Evolutionary conservation across 1,284 basidiomycete species (phyloP), one percentile per base, ranked within the genome.

Genomic region (Coriolopsis trogii): DNA sequence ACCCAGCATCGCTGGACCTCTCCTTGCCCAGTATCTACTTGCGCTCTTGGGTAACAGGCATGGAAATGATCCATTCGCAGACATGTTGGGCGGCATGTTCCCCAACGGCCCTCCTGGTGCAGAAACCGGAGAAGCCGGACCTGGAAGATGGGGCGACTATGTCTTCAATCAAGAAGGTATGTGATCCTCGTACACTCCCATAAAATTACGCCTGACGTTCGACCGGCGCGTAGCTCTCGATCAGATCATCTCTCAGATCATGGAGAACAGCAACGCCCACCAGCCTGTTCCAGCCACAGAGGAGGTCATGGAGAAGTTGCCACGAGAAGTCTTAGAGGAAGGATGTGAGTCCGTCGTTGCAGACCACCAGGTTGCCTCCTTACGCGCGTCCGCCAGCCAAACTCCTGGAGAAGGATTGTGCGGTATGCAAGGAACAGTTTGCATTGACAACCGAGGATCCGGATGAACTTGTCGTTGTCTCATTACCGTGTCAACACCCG

Each of bases 401-500:
- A 0, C 70, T 78, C 3, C 66, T 89, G 34, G 78, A 84, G 58
- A 83, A 80, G 53, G 87, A 89, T 57, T 91, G 88, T 60, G 88
- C 88, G 1, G 82, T 91, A 20, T 91, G 88, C 69, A 90, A 91
- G 69, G 88, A 91, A 23, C 84, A 86, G 48, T 91, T 91, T 67
- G 77, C 75, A 44, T 67, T 86, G 13, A 71, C 74, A 39, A 80
- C 83, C 3, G 86, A 89, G 47, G 84, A 89, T 60, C 82, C 84
- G 1, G 85, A 83, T 45, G 87, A 91, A 57, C 80, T 83, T 57
- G 66, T 88, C 23, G 74, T 89, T 13, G 71, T 91, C 6, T 85
- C 84, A 1, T 73, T 93, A 16, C 89, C 89, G 3, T 93, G 91
- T 75, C 80, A 82, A 55, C 90, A 92, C 64, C 79, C 87, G 4